phyloP scores from a whole-genome alignment of 1,284 basidiomycete genomes.

The Anthracocystis walkeri region DNA sequence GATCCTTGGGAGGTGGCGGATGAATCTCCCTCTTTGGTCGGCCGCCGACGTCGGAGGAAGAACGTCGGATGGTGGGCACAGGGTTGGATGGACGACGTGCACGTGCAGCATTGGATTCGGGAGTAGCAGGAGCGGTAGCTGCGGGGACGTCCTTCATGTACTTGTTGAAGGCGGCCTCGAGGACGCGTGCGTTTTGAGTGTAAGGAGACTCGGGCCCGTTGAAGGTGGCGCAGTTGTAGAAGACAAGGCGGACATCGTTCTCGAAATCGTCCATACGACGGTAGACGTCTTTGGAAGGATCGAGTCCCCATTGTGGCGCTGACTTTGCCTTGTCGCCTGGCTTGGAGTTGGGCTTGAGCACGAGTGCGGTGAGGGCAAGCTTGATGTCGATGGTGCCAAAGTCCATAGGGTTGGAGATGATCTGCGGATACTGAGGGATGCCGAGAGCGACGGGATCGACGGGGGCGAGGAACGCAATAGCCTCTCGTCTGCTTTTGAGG shows the following conservation, averaged over 20 bases:
- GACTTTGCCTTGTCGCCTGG: conserved; percentile 63
- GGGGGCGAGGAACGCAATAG: conserved; percentile 83
- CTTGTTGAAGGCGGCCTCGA: conserved; percentile 89
- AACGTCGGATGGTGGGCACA: conserved; percentile 82
- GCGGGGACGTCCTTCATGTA: conserved; percentile 73
- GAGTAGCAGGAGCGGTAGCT: conserved; percentile 66
- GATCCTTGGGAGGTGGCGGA: conserved; percentile 90
- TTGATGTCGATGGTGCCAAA: conserved; percentile 93
- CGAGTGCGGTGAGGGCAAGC: conserved; percentile 65
- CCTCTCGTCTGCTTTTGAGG: conserved; percentile 88
- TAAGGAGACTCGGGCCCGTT: conserved; percentile 89
- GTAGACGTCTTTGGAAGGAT: conserved; percentile 60
- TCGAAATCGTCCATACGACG: conserved; percentile 56
- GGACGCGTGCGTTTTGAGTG: conserved; percentile 80
- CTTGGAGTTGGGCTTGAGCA: conserved; percentile 52
- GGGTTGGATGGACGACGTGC: conserved; percentile 79
- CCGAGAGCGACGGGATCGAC: conserved; percentile 90
- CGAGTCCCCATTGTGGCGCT: conserved; percentile 49
- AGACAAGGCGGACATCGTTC: conserved; percentile 74
- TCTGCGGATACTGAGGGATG: conserved; percentile 88
- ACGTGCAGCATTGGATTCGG: conserved; percentile 56
- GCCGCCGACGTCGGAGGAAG: conserved; percentile 74
- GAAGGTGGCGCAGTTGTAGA: conserved; percentile 88
- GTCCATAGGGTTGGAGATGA: conserved; percentile 94
- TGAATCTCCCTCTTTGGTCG: conserved; percentile 97